Evolutionary conservation across 208 protist species (phyloP), one percentile per base, ranked within the genome.

Genomic region (Tritrichomonas musculus): DNA sequence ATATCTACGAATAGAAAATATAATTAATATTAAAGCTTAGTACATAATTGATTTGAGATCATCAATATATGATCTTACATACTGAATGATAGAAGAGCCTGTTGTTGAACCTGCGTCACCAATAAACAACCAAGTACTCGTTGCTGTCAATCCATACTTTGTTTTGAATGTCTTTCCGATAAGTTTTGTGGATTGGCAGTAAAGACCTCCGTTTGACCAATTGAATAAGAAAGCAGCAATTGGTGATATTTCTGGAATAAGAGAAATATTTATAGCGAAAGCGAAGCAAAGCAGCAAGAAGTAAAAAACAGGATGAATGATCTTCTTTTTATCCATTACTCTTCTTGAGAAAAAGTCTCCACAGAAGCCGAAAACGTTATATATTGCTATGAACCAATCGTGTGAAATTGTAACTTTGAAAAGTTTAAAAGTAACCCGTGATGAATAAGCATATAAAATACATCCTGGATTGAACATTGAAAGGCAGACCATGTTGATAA

Each of bases 311-410:
- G 77, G 77, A 57, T 88, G 44, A 20, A 88, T 88, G 27, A 88
- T 88, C 17, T 20, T 88, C 77, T 88, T 88, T 20, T 88, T 88
- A 20, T 88, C 30, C 77, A 88, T 88, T 2, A 88, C 77, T 30
- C 44, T 88, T 44, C 77, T 41, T 22, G 77, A 88, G 1, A 88
- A 20, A 50, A 60, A 88, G 57, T 88, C 77, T 33, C 77, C 77
- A n/a, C 5, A 33, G 30, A 88, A 88, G 2, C 41, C 44, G 1
- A 41, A 5, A 33, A 53, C 14, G 30, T 88, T 88, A 30, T 88
- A 88, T 39, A 88, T 0, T 13, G 8, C 5, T n/a, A 88, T 53
- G 47, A 88, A 88, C 8, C 33, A 33, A 88, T 88, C 77, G 47
- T 88, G 77, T 13, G 44, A 33, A 39, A 88, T 36, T 17, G 77